Percentiles rank a stretch among this genome's conserved stretches.
Conservation (phyloP, 352 stramenopile species). For the Globisporangium perplexum region DNA sequence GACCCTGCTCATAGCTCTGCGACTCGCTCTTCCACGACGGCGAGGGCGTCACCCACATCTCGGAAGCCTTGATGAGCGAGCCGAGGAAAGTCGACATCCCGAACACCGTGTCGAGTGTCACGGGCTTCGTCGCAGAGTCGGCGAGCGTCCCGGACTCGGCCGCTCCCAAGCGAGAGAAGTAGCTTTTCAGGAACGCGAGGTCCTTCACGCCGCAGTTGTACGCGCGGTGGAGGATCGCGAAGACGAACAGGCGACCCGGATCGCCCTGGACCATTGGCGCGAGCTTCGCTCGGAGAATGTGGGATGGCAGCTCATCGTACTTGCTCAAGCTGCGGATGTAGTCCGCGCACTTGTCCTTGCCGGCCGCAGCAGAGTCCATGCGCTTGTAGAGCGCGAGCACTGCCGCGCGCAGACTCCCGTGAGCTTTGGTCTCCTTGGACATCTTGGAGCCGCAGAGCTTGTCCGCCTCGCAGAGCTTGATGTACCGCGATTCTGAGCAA, state of each 20-base stretch:
- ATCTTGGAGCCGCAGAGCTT: slow-evolving; percentile 8
- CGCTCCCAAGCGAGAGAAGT: neutral
- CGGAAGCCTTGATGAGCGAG: slow-evolving; percentile 19
- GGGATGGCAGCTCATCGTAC: neutral
- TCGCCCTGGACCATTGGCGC: neutral
- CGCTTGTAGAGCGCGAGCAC: slow-evolving; percentile 5
- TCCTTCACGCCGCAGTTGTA: slow-evolving; percentile 6
- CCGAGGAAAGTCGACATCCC: slow-evolving; percentile 13
- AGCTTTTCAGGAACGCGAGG: slow-evolving; percentile 6
- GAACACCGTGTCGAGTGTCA: slow-evolving; percentile 2
- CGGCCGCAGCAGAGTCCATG: neutral
- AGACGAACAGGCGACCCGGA: slow-evolving; percentile 7
- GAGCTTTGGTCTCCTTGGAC: slow-evolving; percentile 3
- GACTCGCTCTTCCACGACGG: slow-evolving; percentile 8
- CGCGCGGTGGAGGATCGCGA: slow-evolving; percentile 15
- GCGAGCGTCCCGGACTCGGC: neutral
- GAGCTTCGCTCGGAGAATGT: neutral
- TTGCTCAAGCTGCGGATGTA: neutral
- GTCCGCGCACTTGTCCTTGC: slow-evolving; percentile 4
- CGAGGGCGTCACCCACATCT: slow-evolving; percentile 19
- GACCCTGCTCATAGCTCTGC: slow-evolving; percentile 2
- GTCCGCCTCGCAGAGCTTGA: slow-evolving; percentile 5
- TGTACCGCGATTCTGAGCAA: slow-evolving; percentile 1
- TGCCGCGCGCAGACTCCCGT: slow-evolving; percentile 1
- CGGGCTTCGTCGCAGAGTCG: neutral